These are phyloP conservation scores for Astrocystis sublimbata DNA, from an alignment of 495 filamentous ascomycete species.

Conservation along the genomic window DNA sequence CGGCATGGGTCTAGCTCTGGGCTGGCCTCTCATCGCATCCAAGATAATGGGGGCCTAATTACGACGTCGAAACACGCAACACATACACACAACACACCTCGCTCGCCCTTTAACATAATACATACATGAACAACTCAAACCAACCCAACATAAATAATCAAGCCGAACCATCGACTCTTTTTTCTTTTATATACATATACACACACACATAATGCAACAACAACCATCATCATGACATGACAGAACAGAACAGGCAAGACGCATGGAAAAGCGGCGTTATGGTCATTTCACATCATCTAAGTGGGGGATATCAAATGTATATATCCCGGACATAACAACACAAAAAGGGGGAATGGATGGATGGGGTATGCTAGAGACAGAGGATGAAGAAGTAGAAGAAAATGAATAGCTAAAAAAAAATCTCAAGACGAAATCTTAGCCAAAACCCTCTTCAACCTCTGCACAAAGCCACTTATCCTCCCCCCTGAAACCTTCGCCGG, in stretches of 20 bases:
- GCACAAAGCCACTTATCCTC: neutral
- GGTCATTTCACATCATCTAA: no score
- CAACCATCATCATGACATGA: no score
- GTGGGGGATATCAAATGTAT: no score
- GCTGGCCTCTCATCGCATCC: slow-evolving; percentile 22
- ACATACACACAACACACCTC: no score
- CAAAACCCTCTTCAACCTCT: neutral
- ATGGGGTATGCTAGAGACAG: no score
- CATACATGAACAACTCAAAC: no score
- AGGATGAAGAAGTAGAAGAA: slow-evolving; percentile 1
- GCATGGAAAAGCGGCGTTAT: neutral
- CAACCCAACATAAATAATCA: no score
- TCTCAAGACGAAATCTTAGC: neutral
- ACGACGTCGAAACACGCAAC: neutral
- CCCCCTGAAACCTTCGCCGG: neutral
- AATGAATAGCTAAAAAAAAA: neutral
- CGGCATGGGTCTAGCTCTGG: slow-evolving; percentile 20
- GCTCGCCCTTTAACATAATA: slow-evolving; percentile 7
- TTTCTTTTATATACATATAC: slow-evolving; percentile 21
- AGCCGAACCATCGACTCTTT: neutral
- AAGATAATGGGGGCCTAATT: neutral
- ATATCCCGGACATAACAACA: slow-evolving; percentile 12
- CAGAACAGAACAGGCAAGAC: slow-evolving; percentile 1
- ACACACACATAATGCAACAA: no score
- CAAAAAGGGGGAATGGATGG: neutral